A percentile compares a stretch with the other conserved stretches of the same genome.
Evolutionary conservation across 1,284 basidiomycete genomes (phyloP).

Genomic region (Melampsora americana): DNA sequence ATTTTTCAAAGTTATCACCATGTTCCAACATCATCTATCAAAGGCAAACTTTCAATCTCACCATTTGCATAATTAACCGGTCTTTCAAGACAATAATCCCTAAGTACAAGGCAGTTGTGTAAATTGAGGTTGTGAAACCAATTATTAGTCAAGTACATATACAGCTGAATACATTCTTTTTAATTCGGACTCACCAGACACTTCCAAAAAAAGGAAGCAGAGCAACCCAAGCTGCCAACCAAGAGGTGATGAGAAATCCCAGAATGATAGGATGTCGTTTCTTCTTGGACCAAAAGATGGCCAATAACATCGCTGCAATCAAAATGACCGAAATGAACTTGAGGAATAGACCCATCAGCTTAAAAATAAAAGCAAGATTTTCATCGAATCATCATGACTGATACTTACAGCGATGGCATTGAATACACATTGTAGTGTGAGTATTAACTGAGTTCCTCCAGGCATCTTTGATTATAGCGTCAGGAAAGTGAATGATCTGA

Average conservation of each 20-base stretch:
- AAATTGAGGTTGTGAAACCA: too few relatives aligned
- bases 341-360: too few relatives aligned
- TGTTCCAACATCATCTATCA: neutral
- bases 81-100: conserved; percentile 4
- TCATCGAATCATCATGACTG: too few relatives aligned
- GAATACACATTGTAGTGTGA: too few relatives aligned
- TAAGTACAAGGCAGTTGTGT: too few relatives aligned
- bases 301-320: conserved; percentile 35
- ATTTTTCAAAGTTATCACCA: neutral
- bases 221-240: conserved; percentile 37
- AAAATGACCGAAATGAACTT: conserved; percentile 23
- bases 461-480: too few relatives aligned
- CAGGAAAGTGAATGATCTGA: too few relatives aligned
- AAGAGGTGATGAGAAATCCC: conserved; percentile 35
- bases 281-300: conserved; percentile 13
- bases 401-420: too few relatives aligned
- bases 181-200: neutral
- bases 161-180: neutral
- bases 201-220: conserved; percentile 34
- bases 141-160: neutral
- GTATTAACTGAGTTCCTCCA: too few relatives aligned
- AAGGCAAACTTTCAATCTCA: neutral
- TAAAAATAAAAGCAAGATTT: too few relatives aligned
- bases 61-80: conserved; percentile 25
- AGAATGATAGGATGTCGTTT: conserved; percentile 32